These are phyloP conservation scores for Abrus pulchellus DNA, from an alignment of 306 rosid species.

Conservation along the genomic window DNA sequence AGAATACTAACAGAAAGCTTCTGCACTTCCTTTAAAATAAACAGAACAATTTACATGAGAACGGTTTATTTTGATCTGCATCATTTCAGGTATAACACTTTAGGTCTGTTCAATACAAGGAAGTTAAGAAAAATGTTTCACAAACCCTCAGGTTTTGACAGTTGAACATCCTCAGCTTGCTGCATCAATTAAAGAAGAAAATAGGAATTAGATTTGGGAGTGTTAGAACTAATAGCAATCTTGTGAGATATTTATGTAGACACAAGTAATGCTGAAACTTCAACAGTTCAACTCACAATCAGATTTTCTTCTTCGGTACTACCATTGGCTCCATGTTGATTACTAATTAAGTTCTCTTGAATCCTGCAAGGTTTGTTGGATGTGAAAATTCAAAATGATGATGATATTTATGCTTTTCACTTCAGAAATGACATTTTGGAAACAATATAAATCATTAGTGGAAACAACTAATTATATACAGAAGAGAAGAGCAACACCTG, in stretches of 20 bases:
- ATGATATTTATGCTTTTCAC: constrained; percentile 12
- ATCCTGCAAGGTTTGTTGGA: constrained; percentile 57
- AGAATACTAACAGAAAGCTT: constrained; percentile 32
- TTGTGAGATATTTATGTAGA: constrained; percentile 30
- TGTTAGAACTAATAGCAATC: constrained; percentile 39
- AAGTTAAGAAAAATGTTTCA: constrained; percentile 34
- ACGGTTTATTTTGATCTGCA: constrained; percentile 12
- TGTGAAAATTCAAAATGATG: constrained; percentile 20
- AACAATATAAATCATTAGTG: constrained; percentile 17
- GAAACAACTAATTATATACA: constrained; percentile 25
- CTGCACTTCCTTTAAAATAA: constrained; percentile 14
- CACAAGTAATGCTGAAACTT: constrained; percentile 45
- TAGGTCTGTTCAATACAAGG: constrained; percentile 32
- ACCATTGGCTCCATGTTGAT: constrained; percentile 54
- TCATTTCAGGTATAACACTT: constrained; percentile 17
- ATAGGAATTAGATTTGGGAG: constrained; percentile 46
- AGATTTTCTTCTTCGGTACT: constrained; percentile 61
- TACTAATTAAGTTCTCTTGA: constrained; percentile 56
- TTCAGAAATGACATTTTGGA: constrained; percentile 27
- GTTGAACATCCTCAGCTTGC: constrained; percentile 66
- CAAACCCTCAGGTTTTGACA: constrained; percentile 77
- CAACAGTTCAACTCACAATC: constrained; percentile 70
- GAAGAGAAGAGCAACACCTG: constrained; percentile 64
- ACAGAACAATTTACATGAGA: constrained; percentile 23
- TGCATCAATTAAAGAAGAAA: constrained; percentile 55